These are phyloP conservation scores for Metschnikowia anglica DNA, from an alignment of 805 yeast genomes.

Conservation along the genomic window DNA sequence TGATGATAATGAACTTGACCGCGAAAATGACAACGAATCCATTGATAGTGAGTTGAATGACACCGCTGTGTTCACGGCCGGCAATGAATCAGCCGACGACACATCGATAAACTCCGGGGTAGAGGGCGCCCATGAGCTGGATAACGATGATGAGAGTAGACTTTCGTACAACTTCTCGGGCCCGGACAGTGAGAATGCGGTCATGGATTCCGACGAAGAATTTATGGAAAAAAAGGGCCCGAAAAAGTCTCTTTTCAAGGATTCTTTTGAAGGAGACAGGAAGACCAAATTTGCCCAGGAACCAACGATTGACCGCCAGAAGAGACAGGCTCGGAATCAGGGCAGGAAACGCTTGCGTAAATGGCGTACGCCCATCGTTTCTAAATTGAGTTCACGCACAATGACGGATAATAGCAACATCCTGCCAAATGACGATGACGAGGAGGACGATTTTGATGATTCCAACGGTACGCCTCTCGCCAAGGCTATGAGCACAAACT, in stretches of 20 bases:
- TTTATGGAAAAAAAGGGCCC: slow-evolving; percentile 1
- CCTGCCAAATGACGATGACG: slow-evolving; percentile 18
- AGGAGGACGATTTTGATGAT: slow-evolving; percentile 21
- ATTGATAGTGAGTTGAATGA: slow-evolving; percentile 14
- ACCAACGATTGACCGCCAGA: slow-evolving; percentile 18
- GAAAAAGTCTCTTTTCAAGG: background rate
- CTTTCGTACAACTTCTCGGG: slow-evolving; percentile 1
- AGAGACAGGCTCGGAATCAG: slow-evolving; percentile 4
- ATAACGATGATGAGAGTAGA: slow-evolving; percentile 7
- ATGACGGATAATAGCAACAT: slow-evolving; percentile 10
- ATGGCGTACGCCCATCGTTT: slow-evolving; percentile 20
- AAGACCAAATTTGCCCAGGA: slow-evolving; percentile 17
- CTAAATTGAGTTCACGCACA: slow-evolving; percentile 13
- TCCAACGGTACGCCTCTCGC: slow-evolving; percentile 17
- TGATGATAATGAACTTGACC: slow-evolving; percentile 11
- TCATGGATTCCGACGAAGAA: slow-evolving; percentile 17
- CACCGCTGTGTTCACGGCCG: slow-evolving; percentile 6
- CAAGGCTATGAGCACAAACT: slow-evolving; percentile 52
- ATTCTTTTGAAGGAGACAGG: slow-evolving; percentile 5
- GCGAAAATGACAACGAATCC: slow-evolving; percentile 12
- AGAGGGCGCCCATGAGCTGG: background rate
- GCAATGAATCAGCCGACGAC: slow-evolving; percentile 8
- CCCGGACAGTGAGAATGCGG: slow-evolving; percentile 14
- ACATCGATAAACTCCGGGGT: background rate
- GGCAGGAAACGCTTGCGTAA: slow-evolving; percentile 13